phyloP scores from a whole-genome alignment of 2,329 filamentous ascomycete genomes.

The Penicillium digitatum region DNA sequence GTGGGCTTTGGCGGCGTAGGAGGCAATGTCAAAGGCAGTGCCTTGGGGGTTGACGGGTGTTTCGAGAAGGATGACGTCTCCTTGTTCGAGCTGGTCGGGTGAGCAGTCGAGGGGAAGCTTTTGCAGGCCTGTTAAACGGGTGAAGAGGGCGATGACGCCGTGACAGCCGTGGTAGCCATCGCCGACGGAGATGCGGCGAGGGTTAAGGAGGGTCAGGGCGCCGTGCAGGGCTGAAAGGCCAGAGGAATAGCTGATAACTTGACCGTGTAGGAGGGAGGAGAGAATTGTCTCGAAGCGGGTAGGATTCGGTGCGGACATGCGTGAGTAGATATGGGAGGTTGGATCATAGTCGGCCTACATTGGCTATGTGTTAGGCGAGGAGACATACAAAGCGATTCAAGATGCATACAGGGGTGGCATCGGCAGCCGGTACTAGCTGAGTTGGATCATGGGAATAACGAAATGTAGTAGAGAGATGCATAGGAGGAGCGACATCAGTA shows the following conservation, averaged over 20 bases:
- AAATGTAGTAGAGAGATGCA: slow-evolving; percentile 90
- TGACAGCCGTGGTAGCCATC: slow-evolving; percentile 92
- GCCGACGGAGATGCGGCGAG: slow-evolving; percentile 74
- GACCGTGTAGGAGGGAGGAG: slow-evolving; percentile 60
- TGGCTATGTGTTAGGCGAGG: not conserved
- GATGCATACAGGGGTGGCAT: slow-evolving; percentile 51
- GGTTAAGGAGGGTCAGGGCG: slow-evolving; percentile 77
- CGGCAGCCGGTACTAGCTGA: slow-evolving; percentile 51
- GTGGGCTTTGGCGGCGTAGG: slow-evolving; percentile 70
- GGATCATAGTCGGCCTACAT: slow-evolving; percentile 23
- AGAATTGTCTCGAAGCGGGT: slow-evolving; percentile 83
- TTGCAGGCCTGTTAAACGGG: slow-evolving; percentile 70
- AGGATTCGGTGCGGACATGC: slow-evolving; percentile 71
- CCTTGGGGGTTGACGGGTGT: slow-evolving; percentile 91
- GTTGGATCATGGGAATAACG: slow-evolving; percentile 71
- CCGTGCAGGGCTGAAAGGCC: slow-evolving; percentile 88
- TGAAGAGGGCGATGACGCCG: slow-evolving; percentile 70
- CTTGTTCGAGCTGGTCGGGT: slow-evolving; percentile 62
- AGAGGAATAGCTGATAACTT: slow-evolving; percentile 73
- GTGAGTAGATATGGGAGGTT: slow-evolving; percentile 72
- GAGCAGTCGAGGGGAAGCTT: slow-evolving; percentile 68
- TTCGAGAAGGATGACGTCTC: slow-evolving; percentile 87
- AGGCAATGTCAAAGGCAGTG: slow-evolving; percentile 67
- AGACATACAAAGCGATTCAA: not conserved
- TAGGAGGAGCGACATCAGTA: slow-evolving; percentile 77